A percentile compares a stretch with the other conserved stretches of the same genome.
Evolutionary conservation across 2,329 filamentous ascomycete genomes (phyloP).

Genomic region (Cordyceps pruinosa): DNA sequence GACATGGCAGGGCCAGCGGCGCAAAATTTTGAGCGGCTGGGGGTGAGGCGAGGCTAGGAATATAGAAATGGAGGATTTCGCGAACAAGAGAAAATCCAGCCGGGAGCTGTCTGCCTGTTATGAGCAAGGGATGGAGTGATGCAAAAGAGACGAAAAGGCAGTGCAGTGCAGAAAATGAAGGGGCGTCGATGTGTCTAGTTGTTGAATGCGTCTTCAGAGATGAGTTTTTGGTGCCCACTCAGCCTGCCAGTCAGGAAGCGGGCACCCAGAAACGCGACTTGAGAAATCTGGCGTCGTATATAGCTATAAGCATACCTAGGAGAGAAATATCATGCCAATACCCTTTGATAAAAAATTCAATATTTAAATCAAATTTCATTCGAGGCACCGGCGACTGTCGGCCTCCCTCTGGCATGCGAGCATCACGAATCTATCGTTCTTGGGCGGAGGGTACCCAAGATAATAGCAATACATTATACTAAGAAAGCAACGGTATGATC

Average conservation of each 20-base stretch:
- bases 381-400: no score
- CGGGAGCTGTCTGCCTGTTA: not conserved
- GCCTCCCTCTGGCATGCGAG: no score
- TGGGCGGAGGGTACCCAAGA: no score
- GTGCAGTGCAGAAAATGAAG: not conserved
- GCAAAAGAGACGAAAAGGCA: not conserved
- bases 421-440: no score
- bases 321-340: no score
- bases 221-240: not conserved
- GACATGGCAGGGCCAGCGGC: conserved; percentile 40
- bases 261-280: not conserved
- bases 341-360: no score
- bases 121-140: no score
- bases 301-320: no score
- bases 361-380: no score
- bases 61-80: not conserved
- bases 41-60: not conserved
- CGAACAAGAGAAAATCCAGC: not conserved
- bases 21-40: not conserved
- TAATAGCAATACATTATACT: no score
- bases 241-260: not conserved
- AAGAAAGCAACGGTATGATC: no score
- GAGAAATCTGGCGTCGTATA: no score
- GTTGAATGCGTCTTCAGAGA: not conserved
- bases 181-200: not conserved